These are phyloP conservation scores for Heliamphora exappendiculata DNA, from an alignment of 148 eudicot species.

Conservation along the genomic window DNA sequence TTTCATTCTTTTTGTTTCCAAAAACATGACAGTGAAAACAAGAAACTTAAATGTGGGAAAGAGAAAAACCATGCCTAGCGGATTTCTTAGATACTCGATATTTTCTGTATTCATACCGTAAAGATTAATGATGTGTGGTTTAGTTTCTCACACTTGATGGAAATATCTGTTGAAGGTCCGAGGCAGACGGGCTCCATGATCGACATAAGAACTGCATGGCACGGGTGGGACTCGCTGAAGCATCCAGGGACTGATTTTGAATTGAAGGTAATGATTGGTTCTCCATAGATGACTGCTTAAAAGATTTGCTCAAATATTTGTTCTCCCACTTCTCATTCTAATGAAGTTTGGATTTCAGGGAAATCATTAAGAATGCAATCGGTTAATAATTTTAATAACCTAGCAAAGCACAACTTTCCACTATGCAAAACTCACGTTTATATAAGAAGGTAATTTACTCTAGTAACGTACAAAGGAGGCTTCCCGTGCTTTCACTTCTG, in stretches of 20 bases:
- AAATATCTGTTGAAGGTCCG: constrained; percentile 23
- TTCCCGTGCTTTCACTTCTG: constrained; percentile 9
- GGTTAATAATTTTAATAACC: neutral
- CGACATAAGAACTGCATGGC: constrained; percentile 32
- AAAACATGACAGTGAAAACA: neutral
- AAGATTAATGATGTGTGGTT: neutral
- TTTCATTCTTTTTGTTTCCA: neutral
- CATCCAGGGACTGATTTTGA: constrained; percentile 14
- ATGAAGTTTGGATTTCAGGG: neutral
- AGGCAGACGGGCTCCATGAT: constrained; percentile 34
- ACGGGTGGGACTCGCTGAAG: constrained; percentile 15
- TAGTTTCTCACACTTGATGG: constrained; percentile 22
- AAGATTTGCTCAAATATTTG: constrained; percentile 1
- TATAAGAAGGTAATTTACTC: neutral
- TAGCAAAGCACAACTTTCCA: neutral
- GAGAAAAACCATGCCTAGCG: too few relatives aligned
- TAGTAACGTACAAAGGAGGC: constrained; percentile 8
- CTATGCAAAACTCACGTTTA: neutral
- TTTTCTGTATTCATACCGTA: too few relatives aligned
- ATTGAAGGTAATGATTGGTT: constrained; percentile 3
- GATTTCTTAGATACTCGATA: too few relatives aligned
- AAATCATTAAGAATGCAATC: neutral
- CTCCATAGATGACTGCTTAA: constrained; percentile 3
- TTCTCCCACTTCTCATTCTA: neutral
- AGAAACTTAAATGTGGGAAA: too few relatives aligned